Conservation (phyloP, 2,329 filamentous ascomycete species). For the Thielaviopsis populi region DNA sequence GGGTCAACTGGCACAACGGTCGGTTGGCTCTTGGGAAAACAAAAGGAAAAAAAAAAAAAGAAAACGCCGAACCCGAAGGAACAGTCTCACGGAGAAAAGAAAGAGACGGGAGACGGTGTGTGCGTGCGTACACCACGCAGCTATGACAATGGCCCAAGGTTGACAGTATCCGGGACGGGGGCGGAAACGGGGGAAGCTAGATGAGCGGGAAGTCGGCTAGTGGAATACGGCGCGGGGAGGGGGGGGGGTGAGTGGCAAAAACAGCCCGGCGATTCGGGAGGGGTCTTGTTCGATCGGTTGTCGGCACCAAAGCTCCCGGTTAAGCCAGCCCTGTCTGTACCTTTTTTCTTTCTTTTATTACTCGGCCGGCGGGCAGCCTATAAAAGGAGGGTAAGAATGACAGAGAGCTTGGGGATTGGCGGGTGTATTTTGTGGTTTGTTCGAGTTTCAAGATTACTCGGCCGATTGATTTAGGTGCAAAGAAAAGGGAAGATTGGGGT, state of each 20-base stretch:
- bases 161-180: background rate
- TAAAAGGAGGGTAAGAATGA: background rate
- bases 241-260: background rate
- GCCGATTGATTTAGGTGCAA: slow-evolving; percentile 6
- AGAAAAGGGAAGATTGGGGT: slow-evolving; percentile 1
- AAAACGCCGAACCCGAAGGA: background rate
- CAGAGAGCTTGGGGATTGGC: background rate
- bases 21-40: background rate
- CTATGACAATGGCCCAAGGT: background rate
- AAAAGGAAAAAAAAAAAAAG: background rate
- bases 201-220: background rate
- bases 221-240: background rate
- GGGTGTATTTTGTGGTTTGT: background rate
- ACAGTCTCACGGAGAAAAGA: background rate
- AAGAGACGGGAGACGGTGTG: background rate
- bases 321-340: slow-evolving; percentile 1
- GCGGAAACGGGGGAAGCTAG: background rate
- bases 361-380: background rate
- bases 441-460: slow-evolving; percentile 7
- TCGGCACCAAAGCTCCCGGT: slow-evolving; percentile 2
- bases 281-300: background rate
- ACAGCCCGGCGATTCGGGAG: background rate
- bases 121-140: background rate
- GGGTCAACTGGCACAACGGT: slow-evolving; percentile 9
- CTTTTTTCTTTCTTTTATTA: background rate